Percentiles rank a stretch among this genome's conserved stretches.
Evolutionary conservation across 805 yeast species (phyloP).

Genomic region (Cyberlindnera petersonii): DNA sequence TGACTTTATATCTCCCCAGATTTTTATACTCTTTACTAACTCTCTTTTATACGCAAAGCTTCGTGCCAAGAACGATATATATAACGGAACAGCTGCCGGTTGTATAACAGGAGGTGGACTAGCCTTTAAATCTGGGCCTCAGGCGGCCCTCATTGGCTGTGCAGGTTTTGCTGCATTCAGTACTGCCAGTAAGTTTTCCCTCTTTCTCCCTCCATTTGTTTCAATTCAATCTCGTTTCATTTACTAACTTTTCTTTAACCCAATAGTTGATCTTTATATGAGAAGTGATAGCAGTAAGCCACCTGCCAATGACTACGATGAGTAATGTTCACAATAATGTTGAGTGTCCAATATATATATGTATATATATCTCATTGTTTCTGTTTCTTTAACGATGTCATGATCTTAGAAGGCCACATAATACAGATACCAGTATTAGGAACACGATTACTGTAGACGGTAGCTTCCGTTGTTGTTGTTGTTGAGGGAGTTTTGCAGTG

Average conservation of each 20-base stretch:
- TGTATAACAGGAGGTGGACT: constrained; percentile 96
- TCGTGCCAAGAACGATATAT: constrained; percentile 87
- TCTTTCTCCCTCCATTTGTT: too few relatives aligned
- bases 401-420: constrained; percentile 2
- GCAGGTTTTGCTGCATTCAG: constrained; percentile 97
- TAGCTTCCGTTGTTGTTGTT: too few relatives aligned
- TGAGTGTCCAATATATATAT: too few relatives aligned
- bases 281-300: constrained; percentile 80
- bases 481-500: too few relatives aligned
- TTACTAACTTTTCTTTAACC: neutral
- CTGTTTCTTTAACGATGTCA: constrained; percentile 1
- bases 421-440: constrained; percentile 1
- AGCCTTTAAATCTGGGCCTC: constrained; percentile 90
- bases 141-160: constrained; percentile 86
- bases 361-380: too few relatives aligned
- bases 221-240: too few relatives aligned
- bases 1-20: neutral
- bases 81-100: constrained; percentile 90
- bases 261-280: constrained; percentile 69
- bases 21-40: too few relatives aligned
- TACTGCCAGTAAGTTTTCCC: constrained; percentile 46
- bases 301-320: constrained; percentile 84
- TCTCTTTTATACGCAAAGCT: constrained; percentile 6
- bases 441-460: neutral
- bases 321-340: constrained; percentile 28